Evolutionary conservation across 2,329 filamentous ascomycete species (phyloP).

Genomic region (Ophiostoma piceae): DNA sequence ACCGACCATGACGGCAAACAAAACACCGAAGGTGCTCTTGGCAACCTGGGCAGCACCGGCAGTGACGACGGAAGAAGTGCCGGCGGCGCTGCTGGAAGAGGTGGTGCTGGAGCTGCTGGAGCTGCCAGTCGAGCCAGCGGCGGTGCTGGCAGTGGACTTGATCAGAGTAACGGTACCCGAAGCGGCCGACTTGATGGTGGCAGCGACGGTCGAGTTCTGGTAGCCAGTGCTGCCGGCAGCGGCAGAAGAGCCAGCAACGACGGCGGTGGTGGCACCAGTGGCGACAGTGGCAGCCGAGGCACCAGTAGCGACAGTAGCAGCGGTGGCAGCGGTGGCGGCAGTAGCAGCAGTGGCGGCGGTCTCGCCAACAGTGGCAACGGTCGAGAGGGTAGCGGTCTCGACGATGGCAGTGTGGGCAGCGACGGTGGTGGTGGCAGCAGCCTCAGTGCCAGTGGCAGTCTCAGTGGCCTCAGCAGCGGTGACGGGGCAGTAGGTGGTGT

Average conservation of each 20-base stretch:
- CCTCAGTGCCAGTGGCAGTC: not conserved
- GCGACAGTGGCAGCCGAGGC: not conserved
- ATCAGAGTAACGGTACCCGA: not conserved
- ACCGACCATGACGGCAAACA: constrained; percentile 16
- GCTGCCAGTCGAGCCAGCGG: not conserved
- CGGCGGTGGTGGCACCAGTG: not conserved
- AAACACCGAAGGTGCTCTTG: constrained; percentile 5
- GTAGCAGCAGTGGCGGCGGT: not conserved
- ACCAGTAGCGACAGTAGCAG: not conserved
- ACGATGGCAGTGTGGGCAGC: constrained; percentile 1
- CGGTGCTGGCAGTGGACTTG: not conserved
- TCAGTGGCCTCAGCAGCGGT: constrained; percentile 17
- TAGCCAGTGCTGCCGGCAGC: constrained; percentile 8
- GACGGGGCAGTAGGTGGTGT: constrained; percentile 42
- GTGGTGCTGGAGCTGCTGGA: not conserved
- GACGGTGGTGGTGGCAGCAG: constrained; percentile 3
- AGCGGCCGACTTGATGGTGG: not conserved
- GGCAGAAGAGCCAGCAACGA: not conserved
- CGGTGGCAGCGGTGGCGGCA: not conserved
- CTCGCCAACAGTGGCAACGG: not conserved
- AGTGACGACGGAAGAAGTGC: constrained; percentile 17
- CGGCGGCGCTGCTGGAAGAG: not conserved
- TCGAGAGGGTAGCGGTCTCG: not conserved
- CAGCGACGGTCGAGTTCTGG: constrained; percentile 10
- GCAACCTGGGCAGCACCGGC: constrained; percentile 18